Base-by-base conservation (phyloP, 2,329 filamentous ascomycete genomes). In the Xylaria sp. region DNA sequence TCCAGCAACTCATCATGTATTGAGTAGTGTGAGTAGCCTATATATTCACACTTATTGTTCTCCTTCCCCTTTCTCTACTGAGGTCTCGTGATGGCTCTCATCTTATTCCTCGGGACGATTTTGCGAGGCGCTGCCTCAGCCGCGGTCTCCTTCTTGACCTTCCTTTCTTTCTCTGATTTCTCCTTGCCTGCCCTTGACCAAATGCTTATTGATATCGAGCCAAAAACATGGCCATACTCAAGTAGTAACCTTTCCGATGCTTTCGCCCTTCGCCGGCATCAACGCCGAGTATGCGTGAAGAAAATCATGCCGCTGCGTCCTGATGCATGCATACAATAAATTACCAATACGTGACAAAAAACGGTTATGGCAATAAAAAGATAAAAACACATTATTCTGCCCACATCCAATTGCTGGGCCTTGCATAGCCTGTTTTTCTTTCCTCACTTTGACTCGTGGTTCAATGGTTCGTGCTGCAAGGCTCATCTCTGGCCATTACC, bases 211-310 rank as follows among this genome's bases (percentile, higher is more conserved):
- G 49, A 51, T 46, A 46, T 49, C 17, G 54, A 58, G 37, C 57
- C 47, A 42, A 56, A 61, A 9, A 57, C 33, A 33, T 33, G 42
- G 37, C 17, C 54, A 46, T 63, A 62, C 40, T 59, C 45, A 56
- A 64, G 31, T 42, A 49, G 33, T 12, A 42, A 62, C 35, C 57
- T 61, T 47, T 60, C 53, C 28, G 51, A 53, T 54, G 47, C 52
- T 46, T 21, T 43, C 57, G 35, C 45, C 46, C 43, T 63, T 49
- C 23, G n/a, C 46, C 33, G 25, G 35, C 38, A 43, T 57, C 52
- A 66, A 66, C 61, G 61, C 61, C 61, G 35, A 54, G 25, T 60
- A 58, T 56, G 60, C 60, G 51, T 59, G 25, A 49, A 57, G 58
- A 31, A 31, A 31, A 47, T 51, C 55, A 55, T 63, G 51, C 53